Evolutionary conservation across 345 rosid species (phyloP), one percentile per base, ranked within the genome.

Genomic region (Cardamine chenopodiifolia): DNA sequence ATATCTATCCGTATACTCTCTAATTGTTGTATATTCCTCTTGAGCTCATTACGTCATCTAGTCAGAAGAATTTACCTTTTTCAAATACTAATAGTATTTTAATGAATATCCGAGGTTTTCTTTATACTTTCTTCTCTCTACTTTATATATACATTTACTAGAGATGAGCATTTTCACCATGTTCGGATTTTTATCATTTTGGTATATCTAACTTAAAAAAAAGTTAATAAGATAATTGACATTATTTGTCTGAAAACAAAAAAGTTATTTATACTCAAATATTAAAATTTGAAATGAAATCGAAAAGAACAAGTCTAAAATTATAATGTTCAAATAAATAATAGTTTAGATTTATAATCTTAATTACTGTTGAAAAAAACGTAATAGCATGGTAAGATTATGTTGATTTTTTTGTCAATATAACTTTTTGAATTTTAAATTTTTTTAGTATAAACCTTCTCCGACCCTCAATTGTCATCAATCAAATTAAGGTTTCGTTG

Each of bases 31-130:
- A 60, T 23, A 62, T 22, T 69, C 59, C 44, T 70, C 53, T 69
- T 55, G n/a, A 49, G 48, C 45, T 63, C 53, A 18, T 22, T 19
- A 64, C 76, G 55, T 56, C 67, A 63, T 62, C 18, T 62, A 40
- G 37, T 42, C 37, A 22, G 17, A 40, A 20, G 23, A 35, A n/a
- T 40, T 14, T 13, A 15, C 37, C 25, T 7, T 29, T 4, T 2
- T 28, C 31, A 29, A 17, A 53, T 15, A 35, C 0, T 44, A 72
- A 14, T 2, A 35, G 18, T 67, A 35, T 17, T 47, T 19, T 25
- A 13, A 64, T 66, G 31, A 12, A 45, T 34, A 50, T 25, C 22
- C 42, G 61, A 66, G 60, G 72, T 34, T 74, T 55, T 66, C 42
- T 17, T 74, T 54, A 47, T 15, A 15, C 40, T 18, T 37, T 34